Conservation (phyloP, 2,329 filamentous ascomycete genomes). For the Alternaria angustiovoidea region DNA sequence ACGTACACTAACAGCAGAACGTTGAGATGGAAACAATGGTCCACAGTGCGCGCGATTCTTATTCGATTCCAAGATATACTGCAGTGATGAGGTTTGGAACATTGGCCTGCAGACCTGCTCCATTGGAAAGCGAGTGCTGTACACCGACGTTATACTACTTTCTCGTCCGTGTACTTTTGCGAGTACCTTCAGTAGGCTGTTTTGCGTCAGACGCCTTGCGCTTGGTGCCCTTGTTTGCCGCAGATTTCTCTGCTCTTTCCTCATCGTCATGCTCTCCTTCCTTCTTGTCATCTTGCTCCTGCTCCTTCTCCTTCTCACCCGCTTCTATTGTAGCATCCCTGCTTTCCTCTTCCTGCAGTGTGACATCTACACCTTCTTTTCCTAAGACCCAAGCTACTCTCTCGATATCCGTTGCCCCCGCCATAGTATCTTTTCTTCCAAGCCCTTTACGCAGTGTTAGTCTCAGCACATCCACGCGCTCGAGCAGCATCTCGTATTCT, state of each 20-base stretch:
- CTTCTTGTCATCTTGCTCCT: not conserved
- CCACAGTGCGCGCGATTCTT: not conserved
- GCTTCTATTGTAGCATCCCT: not conserved
- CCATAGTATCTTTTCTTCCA: constrained; percentile 54
- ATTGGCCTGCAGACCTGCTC: not conserved
- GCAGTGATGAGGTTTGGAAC: not conserved
- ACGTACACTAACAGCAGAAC: not conserved
- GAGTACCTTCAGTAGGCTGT: constrained; percentile 24
- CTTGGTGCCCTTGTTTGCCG: constrained; percentile 31
- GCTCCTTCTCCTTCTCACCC: constrained; percentile 1
- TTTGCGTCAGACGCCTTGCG: constrained; percentile 30
- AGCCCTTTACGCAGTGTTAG: constrained; percentile 47
- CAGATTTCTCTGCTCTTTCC: constrained; percentile 2
- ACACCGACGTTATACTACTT: constrained; percentile 10
- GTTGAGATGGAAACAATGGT: not conserved
- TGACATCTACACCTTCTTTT: constrained; percentile 12
- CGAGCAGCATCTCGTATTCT: constrained; percentile 70
- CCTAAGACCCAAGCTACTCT: constrained; percentile 17
- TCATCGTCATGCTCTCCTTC: not conserved
- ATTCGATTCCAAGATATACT: not conserved
- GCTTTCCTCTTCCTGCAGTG: not conserved
- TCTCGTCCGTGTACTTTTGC: constrained; percentile 39
- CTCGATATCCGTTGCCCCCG: constrained; percentile 26
- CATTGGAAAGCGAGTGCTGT: not conserved
- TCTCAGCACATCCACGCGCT: constrained; percentile 39